These are phyloP conservation scores for Crithidia sp. DNA, from an alignment of 208 protist genomes.

Conservation along the genomic window DNA sequence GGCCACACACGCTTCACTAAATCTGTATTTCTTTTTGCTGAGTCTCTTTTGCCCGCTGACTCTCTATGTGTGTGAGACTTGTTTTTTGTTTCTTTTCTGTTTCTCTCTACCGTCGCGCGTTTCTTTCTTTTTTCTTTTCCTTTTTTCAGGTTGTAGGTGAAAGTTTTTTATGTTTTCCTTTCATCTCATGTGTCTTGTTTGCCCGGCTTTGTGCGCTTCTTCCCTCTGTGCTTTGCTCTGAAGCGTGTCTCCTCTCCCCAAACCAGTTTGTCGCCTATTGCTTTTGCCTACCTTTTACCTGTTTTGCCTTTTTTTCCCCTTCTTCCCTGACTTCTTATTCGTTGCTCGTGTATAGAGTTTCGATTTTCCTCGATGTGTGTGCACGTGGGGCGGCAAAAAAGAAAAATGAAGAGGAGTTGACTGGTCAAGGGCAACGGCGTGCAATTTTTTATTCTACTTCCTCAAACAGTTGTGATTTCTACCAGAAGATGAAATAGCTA, in stretches of 20 bases:
- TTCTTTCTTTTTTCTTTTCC: constrained; percentile 1
- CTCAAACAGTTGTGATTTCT: too few species aligned
- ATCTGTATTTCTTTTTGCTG: not conserved
- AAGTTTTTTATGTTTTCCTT: not conserved
- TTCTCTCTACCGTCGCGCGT: not conserved
- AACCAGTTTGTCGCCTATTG: not conserved
- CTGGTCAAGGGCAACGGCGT: too few species aligned
- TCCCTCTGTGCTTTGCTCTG: too few species aligned
- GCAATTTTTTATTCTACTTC: too few species aligned
- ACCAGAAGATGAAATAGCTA: too few species aligned
- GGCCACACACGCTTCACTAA: too few species aligned
- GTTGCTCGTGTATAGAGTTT: too few species aligned
- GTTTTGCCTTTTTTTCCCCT: not conserved
- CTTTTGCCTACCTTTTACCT: constrained; percentile 11
- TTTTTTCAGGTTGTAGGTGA: constrained; percentile 1
- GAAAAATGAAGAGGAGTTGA: not conserved
- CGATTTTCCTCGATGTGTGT: too few species aligned
- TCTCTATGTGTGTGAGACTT: not conserved
- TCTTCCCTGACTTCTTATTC: not conserved
- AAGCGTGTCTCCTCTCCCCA: too few species aligned
- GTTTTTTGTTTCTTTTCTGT: not conserved
- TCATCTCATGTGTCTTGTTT: not conserved
- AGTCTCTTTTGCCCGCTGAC: not conserved
- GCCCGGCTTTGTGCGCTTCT: not conserved
- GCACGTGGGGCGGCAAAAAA: not conserved